Conservation (phyloP, 2,329 filamentous ascomycete species). For the Aureobasidium sp. region DNA sequence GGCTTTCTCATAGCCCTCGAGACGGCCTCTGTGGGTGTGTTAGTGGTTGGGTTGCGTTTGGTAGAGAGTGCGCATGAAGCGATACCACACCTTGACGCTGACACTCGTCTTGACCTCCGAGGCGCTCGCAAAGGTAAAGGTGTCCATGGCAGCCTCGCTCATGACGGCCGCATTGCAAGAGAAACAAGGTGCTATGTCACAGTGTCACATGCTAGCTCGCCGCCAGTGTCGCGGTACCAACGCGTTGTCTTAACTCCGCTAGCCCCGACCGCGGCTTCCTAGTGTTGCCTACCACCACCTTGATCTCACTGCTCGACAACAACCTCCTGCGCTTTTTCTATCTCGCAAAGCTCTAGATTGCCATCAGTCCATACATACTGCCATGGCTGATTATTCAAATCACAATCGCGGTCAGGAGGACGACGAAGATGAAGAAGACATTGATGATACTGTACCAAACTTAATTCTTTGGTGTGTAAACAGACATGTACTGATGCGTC, state of each 20-base stretch:
- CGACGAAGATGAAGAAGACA: slow-evolving; percentile 62
- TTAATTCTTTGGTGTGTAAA: background rate
- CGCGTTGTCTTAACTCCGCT: background rate
- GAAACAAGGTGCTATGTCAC: background rate
- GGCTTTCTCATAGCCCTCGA: slow-evolving; percentile 72
- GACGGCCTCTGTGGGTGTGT: slow-evolving; percentile 51
- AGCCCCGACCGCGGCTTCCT: background rate
- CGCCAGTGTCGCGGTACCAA: background rate
- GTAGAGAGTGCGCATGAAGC: background rate
- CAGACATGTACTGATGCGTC: background rate
- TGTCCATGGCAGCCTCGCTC: slow-evolving; percentile 59
- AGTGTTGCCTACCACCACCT: background rate
- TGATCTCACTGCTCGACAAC: background rate
- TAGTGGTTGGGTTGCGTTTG: slow-evolving; percentile 22
- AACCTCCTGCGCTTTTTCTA: background rate
- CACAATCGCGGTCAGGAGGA: slow-evolving; percentile 36
- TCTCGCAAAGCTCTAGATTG: background rate
- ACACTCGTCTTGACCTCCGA: slow-evolving; percentile 70
- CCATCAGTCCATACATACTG: no score
- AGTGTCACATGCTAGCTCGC: background rate
- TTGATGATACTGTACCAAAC: slow-evolving; percentile 55
- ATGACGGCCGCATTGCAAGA: background rate
- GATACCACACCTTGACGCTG: slow-evolving; percentile 52
- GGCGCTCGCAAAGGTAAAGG: slow-evolving; percentile 91
- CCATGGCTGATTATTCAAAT: slow-evolving; percentile 20